Conservation (phyloP, 495 filamentous ascomycete species). For the Penicillium herquei region DNA sequence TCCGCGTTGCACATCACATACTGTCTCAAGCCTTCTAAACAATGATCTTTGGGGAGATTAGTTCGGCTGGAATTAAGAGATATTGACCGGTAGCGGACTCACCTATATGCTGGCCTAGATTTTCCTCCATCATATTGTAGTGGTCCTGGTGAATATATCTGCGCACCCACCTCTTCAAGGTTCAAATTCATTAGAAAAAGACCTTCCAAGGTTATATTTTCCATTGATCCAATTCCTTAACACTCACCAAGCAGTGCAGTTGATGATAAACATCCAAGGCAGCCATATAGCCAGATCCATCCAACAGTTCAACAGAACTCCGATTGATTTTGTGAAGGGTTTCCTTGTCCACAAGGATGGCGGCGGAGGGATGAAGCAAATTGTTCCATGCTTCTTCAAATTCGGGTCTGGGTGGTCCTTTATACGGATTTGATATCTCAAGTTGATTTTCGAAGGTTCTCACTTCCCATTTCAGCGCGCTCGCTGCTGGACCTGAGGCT, state of each 20-base stretch:
- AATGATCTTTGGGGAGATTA: neutral
- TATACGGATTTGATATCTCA: no score
- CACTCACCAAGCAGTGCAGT: neutral
- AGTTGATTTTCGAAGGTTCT: no score
- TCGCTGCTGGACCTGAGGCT: no score
- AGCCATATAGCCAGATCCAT: neutral
- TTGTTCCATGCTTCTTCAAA: no score
- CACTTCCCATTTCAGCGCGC: no score
- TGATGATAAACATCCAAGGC: neutral
- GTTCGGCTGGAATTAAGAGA: no score
- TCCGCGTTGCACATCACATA: neutral
- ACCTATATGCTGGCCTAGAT: neutral
- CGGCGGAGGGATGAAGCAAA: neutral
- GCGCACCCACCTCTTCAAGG: neutral
- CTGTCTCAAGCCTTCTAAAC: neutral
- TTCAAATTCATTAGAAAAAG: neutral
- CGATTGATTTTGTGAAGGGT: neutral
- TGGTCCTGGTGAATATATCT: neutral
- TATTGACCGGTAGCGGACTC: neutral
- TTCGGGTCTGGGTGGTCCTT: no score
- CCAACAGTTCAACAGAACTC: neutral
- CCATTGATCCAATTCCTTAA: neutral
- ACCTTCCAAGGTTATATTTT: no score
- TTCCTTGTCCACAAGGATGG: neutral
- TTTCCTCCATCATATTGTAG: no score